Base-by-base conservation (phyloP, 2,329 filamentous ascomycete species). In the Samsoniella hepiali region DNA sequence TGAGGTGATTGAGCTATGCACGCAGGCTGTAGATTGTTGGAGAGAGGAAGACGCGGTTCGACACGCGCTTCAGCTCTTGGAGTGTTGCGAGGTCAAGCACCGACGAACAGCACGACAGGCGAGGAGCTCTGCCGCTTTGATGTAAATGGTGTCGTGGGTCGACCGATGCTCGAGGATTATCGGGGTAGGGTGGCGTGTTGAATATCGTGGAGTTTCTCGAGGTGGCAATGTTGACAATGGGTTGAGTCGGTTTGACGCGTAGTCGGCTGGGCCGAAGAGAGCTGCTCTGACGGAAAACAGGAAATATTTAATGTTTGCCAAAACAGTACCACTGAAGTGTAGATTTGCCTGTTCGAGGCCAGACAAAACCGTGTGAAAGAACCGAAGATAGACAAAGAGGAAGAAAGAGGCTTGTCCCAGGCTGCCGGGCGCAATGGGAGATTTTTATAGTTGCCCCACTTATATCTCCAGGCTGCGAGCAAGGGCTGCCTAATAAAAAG, bases 1-100 rank as follows among this genome's bases (percentile, higher is more conserved):
- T 56, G 53, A 63, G 60, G 60, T 57, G 60, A 53, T 42, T 57
- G n/a, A 27, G 60, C 60, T 51, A 34, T 15, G 32, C 51, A 63
- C 60, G 60, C 27, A 45, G 53, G 60, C 59, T 47, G 15, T 56
- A 31, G 59, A 57, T 29, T 17, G 53, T 29, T 51, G 29, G 36
- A 45, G 59, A 55, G 50, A 45, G 22, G 27, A 45, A 32, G 59
- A 62, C 40, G 53, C 49, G 59, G 3, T 27, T 40, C 22, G 51
- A 62, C 58, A 36, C 22, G 51, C 32, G 42, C 32, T 56, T 47
- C 5, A 31, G 50, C 42, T 31, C 51, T 32, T 7, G 2, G 29
- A 15, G 40, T 11, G n/a, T 31, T 45, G 38, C 15, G 34, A 54
- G 29, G 15, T 50, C 49, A 47, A 36, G 36, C 22, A 13, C 42